Evolutionary conservation across 2,329 filamentous ascomycete species (phyloP), one percentile per base, ranked within the genome.

Genomic region (Paraphoma chrysanthemicola): DNA sequence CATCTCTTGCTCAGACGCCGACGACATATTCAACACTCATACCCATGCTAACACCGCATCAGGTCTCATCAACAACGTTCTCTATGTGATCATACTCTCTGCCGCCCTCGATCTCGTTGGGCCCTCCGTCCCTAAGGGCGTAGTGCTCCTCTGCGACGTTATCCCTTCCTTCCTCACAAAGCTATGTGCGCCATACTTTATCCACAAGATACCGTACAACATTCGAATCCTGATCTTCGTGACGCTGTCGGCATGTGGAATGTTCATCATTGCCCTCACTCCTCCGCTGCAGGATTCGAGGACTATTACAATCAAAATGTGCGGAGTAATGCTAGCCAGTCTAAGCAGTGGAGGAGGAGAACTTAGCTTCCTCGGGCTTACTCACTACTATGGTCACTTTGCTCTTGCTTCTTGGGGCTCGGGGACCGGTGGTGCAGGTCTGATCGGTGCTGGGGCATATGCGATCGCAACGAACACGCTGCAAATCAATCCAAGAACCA

Each of bases 71-170:
- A 98, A 99, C 79, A 98, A 98, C 80, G 92, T 98, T 66, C 90
- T 97, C 79, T 98, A 97, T 78, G 94, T 98, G 53, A 91, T 98
- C 76, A 95, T 98, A 73, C 90, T 99, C 70, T 96, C 93, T 30
- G 91, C 95, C 36, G 95, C 95, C 3, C 90, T 97, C 69, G 95
- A 99, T 72, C 90, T 99, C 59, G 95, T 98, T 67, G 94, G 94
- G 36, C 89, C 91, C 31, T 77, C 82, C 62, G 84, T 97, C 1
- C 95, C 95, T 48, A 98, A 98, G 77, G 92, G 91, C 67, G 86
- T 96, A 54, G 94, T 99, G 53, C 88, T 98, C 52, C 90, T 98
- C 60, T 93, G 93, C 74, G 93, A 97, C 76, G 92, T 98, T 52
- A 82, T 96, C 18, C 95, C 95, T 1, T 93, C 91, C 10, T 96